A percentile compares a stretch with the other conserved stretches of the same genome.
These are phyloP conservation scores for Lachancea mirantina DNA, from an alignment of 805 yeast species.

Conservation along the genomic window DNA sequence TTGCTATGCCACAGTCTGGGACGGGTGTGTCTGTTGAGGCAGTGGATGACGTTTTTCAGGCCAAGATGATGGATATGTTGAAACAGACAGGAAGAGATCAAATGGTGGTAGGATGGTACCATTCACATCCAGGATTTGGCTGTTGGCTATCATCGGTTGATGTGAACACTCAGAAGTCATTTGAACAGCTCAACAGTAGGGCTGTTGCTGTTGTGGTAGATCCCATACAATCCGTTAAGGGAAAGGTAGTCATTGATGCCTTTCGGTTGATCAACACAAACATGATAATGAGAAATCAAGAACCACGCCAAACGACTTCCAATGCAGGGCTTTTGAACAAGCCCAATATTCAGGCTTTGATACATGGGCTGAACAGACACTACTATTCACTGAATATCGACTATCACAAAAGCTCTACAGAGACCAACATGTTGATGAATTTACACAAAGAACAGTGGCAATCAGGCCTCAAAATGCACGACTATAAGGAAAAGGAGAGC, in stretches of 20 bases:
- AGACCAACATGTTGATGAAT: constrained; percentile 88
- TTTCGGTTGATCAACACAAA: constrained; percentile 88
- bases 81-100: constrained; percentile 98
- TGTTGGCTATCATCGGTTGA: constrained; percentile 98
- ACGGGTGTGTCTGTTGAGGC: constrained; percentile 99
- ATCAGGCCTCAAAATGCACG: constrained; percentile 71
- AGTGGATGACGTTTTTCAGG: constrained; percentile 97
- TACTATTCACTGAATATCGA: constrained; percentile 93
- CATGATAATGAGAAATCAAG: constrained; percentile 89
- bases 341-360: constrained; percentile 93
- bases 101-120: constrained; percentile 99
- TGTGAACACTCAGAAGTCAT: constrained; percentile 95
- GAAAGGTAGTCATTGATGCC: constrained; percentile 98
- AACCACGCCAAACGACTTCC: constrained; percentile 95
- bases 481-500: constrained; percentile 71
- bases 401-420: constrained; percentile 85
- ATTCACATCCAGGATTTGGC: constrained; percentile 99
- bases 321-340: constrained; percentile 92
- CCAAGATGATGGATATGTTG: constrained; percentile 99
- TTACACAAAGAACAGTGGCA: constrained; percentile 96
- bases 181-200: constrained; percentile 89
- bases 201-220: constrained; percentile 98
- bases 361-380: constrained; percentile 94
- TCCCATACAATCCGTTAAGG: constrained; percentile 97
- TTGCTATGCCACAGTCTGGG: constrained; percentile 99